Evolutionary conservation across 225 moss, liverwort and hornwort genomes (phyloP), one percentile per base, ranked within the genome.

Genomic region (Physcomitrellopsis africana): DNA sequence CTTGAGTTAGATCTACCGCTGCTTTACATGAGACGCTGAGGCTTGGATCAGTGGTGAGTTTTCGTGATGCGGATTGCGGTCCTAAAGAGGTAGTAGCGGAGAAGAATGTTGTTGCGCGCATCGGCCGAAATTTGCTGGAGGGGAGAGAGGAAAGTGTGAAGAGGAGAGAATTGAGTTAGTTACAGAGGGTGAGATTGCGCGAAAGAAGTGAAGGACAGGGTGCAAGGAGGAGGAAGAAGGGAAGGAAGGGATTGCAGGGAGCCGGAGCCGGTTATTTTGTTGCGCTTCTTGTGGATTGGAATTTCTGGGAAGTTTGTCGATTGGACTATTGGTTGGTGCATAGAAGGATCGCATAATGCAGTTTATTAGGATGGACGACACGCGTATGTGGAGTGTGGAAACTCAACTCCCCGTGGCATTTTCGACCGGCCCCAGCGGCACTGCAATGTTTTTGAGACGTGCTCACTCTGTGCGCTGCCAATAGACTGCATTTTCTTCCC

Each of bases 381-480:
- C 76, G 70, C 70, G 80, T 75, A 71, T 76, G 53, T 37, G 4
- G 32, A 37, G 32, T 72, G 76, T 54, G 76, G 45, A 57, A 46
- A 67, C 67, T 61, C 79, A 79, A 83, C 83, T 72, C 69, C 75
- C 79, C 76, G 32, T 37, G 32, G 62, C 75, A 72, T 75, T 79
- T 65, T 46, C 32, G 10, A 64, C 64, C 54, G n/a, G 70, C 58
- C 7, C 22, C 60, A 27, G 67, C 48, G 74, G 52, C 64, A 29
- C 18, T 24, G 76, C 49, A 60, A 15, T 47, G 32, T n/a, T 65
- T 55, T 79, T 64, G 68, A 67, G 74, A 76, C 72, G 72, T 46
- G 65, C 60, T 65, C 43, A 27, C 51, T 65, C 42, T 47, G 3
- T 65, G 10, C 59, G 2, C 26, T 67, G 59, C 29, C 70, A 59